Evolutionary conservation across 768 basidiomycete species (phyloP).

Genomic region (Floccularia luteovirens): DNA sequence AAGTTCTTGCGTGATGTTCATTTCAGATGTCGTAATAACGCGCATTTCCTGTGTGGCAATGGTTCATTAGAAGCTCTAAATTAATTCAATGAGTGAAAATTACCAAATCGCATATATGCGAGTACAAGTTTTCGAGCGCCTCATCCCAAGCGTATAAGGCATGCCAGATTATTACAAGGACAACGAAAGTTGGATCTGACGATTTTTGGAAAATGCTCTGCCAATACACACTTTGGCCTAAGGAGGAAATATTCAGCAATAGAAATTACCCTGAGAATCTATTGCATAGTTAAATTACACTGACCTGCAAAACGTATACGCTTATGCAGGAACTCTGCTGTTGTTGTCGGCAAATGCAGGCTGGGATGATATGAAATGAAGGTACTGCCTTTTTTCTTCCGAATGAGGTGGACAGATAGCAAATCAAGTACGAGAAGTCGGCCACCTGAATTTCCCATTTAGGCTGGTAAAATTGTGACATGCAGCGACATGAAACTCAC

Average conservation of each 20-base stretch:
- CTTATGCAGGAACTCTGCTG: constrained; percentile 31
- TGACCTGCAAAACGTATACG: constrained; percentile 37
- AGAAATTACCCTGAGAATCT: not conserved
- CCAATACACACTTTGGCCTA: constrained; percentile 41
- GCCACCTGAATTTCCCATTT: constrained; percentile 10
- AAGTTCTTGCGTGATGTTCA: constrained; percentile 38
- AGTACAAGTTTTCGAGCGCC: constrained; percentile 43
- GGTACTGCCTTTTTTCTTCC: constrained; percentile 29
- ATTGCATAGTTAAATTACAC: not conserved
- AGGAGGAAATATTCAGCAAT: constrained; percentile 2
- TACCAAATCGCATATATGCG: constrained; percentile 41
- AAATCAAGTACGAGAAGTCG: constrained; percentile 35
- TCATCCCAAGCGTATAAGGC: constrained; percentile 59
- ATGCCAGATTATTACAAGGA: constrained; percentile 50
- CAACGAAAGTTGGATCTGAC: constrained; percentile 46
- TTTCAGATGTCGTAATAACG: constrained; percentile 31
- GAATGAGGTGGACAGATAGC: constrained; percentile 38
- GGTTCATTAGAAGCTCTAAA: not conserved
- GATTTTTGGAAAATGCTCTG: constrained; percentile 29
- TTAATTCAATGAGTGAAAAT: constrained; percentile 7
- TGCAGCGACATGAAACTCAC: constrained; percentile 7
- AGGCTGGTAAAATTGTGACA: not conserved
- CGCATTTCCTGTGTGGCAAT: constrained; percentile 28
- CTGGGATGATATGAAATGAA: constrained; percentile 41
- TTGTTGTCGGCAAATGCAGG: constrained; percentile 24